Conservation (phyloP, 2,329 filamentous ascomycete genomes). For the Fusarium nodosum region DNA sequence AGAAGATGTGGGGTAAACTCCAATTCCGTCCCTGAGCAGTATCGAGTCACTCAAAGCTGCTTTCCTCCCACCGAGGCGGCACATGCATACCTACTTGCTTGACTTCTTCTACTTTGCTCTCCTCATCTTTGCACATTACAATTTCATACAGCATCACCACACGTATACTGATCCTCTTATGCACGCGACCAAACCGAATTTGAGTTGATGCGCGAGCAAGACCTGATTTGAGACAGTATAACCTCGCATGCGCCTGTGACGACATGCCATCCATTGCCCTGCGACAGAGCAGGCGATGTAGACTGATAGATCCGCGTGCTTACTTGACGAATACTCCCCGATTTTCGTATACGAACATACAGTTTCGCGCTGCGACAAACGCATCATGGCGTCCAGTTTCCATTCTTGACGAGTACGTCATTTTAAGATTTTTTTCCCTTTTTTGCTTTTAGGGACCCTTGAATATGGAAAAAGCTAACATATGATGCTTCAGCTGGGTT, state of each 20-base stretch:
- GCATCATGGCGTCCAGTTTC: constrained; percentile 73
- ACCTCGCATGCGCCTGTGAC: constrained; percentile 55
- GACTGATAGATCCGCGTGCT: constrained; percentile 48
- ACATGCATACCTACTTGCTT: constrained; percentile 28
- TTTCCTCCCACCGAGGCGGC: constrained; percentile 43
- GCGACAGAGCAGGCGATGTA: constrained; percentile 61
- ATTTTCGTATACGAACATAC: constrained; percentile 25
- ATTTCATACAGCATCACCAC: not conserved
- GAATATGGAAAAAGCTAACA: constrained; percentile 32
- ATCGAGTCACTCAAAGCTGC: constrained; percentile 44
- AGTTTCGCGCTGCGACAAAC: constrained; percentile 45
- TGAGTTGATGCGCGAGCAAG: constrained; percentile 6
- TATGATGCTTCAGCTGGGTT: constrained; percentile 78
- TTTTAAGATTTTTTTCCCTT: constrained; percentile 11
- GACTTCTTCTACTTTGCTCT: not conserved
- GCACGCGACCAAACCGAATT: constrained; percentile 21
- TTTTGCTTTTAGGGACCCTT: not conserved
- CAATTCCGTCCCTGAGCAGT: constrained; percentile 24
- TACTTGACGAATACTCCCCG: constrained; percentile 29
- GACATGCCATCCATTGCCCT: constrained; percentile 63
- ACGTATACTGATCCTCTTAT: not conserved
- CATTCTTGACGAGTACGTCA: constrained; percentile 72
- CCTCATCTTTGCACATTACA: not conserved
- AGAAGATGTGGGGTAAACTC: constrained; percentile 47
- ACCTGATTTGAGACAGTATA: constrained; percentile 4